These are phyloP conservation scores for Pseudocercospora eumusae DNA, from an alignment of 2,329 filamentous ascomycete species.

Conservation along the genomic window DNA sequence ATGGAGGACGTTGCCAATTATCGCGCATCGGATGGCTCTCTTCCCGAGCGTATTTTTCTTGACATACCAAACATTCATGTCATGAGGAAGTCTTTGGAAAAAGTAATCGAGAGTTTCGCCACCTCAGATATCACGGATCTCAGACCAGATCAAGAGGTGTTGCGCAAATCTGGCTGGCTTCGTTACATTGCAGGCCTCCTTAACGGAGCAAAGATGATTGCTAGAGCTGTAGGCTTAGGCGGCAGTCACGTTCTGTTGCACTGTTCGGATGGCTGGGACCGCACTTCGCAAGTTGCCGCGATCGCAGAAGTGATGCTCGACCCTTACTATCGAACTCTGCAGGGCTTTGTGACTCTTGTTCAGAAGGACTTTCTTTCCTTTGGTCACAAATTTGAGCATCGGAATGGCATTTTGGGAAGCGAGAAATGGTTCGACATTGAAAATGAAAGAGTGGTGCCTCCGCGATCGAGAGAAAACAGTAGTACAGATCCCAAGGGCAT, in stretches of 20 bases:
- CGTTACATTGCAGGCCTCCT: constrained; percentile 84
- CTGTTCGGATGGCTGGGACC: constrained; percentile 98
- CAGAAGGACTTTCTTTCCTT: constrained; percentile 99
- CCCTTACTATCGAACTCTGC: constrained; percentile 89
- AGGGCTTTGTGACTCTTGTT: constrained; percentile 90
- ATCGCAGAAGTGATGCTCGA: constrained; percentile 91
- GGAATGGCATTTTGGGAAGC: constrained; percentile 82
- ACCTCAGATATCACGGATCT: constrained; percentile 85
- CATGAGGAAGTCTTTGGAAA: constrained; percentile 88
- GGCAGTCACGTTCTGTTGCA: constrained; percentile 96
- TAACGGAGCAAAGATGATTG: constrained; percentile 80
- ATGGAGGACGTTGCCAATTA: constrained; percentile 99
- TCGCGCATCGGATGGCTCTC: constrained; percentile 68
- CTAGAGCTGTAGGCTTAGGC: constrained; percentile 82
- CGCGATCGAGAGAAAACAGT: constrained; percentile 43
- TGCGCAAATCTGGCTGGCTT: constrained; percentile 85
- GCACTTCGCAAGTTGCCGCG: constrained; percentile 90
- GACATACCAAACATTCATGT: constrained; percentile 99
- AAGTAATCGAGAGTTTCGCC: constrained; percentile 85
- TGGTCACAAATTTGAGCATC: constrained; percentile 93
- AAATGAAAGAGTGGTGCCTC: constrained; percentile 68
- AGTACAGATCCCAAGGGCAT: constrained; percentile 44
- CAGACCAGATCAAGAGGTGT: constrained; percentile 75
- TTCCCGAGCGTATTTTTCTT: constrained; percentile 72
- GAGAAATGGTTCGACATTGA: constrained; percentile 94